These are phyloP conservation scores for Hyphopichia homilentoma DNA, from an alignment of 805 yeast species.

Conservation along the genomic window DNA sequence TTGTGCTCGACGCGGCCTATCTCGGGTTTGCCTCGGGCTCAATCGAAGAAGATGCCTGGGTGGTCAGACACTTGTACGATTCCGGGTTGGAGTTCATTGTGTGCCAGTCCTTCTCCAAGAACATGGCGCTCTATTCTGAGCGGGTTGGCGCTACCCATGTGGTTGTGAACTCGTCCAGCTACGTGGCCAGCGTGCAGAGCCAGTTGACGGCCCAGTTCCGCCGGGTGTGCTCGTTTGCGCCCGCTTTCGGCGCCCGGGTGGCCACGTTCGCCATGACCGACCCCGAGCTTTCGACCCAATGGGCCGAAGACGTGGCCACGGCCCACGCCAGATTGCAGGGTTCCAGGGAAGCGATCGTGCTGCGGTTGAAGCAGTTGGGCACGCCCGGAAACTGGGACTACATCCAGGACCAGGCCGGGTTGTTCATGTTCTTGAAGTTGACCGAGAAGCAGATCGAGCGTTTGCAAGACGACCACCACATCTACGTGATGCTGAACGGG, in stretches of 20 bases:
- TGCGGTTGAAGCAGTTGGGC: slow-evolving; percentile 25
- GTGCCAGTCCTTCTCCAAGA: slow-evolving; percentile 39
- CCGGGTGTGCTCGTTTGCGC: slow-evolving; percentile 43
- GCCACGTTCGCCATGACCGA: slow-evolving; percentile 28
- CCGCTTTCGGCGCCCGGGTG: slow-evolving; percentile 45
- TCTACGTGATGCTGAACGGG: slow-evolving; percentile 36
- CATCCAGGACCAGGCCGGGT: slow-evolving; percentile 34
- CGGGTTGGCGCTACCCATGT: slow-evolving; percentile 38
- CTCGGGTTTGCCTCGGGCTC: slow-evolving; percentile 51
- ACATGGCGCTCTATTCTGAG: slow-evolving; percentile 40
- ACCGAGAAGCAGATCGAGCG: slow-evolving; percentile 26
- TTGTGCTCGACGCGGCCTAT: slow-evolving; percentile 39
- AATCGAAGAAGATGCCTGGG: slow-evolving; percentile 50
- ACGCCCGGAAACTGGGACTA: slow-evolving; percentile 45
- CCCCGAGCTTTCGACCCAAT: slow-evolving; percentile 18
- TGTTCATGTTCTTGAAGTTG: slow-evolving; percentile 45
- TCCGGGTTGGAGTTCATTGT: slow-evolving; percentile 40
- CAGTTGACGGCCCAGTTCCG: slow-evolving; percentile 32
- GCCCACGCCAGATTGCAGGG: slow-evolving; percentile 28
- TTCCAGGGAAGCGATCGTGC: slow-evolving; percentile 26
- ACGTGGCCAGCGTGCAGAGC: slow-evolving; percentile 14
- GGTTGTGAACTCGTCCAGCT: slow-evolving; percentile 15
- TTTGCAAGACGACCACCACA: slow-evolving; percentile 32
- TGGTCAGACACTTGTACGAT: slow-evolving; percentile 30
- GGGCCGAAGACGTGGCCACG: slow-evolving; percentile 34